Evolutionary conservation across 106 monocot genomes (phyloP).

Genomic region (Chionographis japonica): DNA sequence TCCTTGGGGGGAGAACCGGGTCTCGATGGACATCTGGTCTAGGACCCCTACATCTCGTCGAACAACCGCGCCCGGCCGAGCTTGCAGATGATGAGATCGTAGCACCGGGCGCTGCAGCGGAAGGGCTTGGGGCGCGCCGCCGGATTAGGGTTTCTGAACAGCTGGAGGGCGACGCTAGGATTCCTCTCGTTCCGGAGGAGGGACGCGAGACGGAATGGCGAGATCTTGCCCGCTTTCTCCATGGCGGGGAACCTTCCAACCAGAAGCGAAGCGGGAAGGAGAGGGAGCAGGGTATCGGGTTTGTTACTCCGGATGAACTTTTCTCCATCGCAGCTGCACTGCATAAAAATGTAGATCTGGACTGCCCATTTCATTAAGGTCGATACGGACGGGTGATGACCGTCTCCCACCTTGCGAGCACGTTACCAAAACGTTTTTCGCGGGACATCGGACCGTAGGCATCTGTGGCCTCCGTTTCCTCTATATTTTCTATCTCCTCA

Average conservation of each 20-base stretch:
- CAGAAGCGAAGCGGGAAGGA: background rate
- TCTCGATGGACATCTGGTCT: constrained; percentile 39
- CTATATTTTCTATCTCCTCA: too few relatives aligned
- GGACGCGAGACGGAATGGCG: constrained; percentile 65
- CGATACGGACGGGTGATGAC: too few relatives aligned
- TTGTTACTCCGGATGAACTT: too few relatives aligned
- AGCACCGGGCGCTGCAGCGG: constrained; percentile 54
- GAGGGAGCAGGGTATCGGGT: background rate
- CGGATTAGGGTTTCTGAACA: constrained; percentile 43
- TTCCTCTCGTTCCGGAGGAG: constrained; percentile 64
- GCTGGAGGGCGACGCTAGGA: constrained; percentile 42
- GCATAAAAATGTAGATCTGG: too few relatives aligned
- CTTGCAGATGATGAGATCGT: constrained; percentile 75
- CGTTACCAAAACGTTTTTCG: too few relatives aligned
- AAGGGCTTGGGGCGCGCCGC: constrained; percentile 21
- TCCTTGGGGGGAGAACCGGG: constrained; percentile 44
- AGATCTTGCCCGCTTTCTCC: constrained; percentile 31
- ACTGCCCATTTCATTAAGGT: too few relatives aligned
- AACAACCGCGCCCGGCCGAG: constrained; percentile 59
- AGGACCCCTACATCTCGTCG: constrained; percentile 60
- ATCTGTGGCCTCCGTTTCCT: background rate
- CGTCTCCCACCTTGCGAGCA: too few relatives aligned
- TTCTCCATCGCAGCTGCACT: too few relatives aligned
- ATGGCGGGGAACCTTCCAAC: background rate
- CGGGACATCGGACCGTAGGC: too few relatives aligned